Percentiles rank a stretch among this genome's conserved stretches.
These are phyloP conservation scores for Grosmannia penicillata DNA, from an alignment of 2,329 filamentous ascomycete genomes.

Conservation along the genomic window DNA sequence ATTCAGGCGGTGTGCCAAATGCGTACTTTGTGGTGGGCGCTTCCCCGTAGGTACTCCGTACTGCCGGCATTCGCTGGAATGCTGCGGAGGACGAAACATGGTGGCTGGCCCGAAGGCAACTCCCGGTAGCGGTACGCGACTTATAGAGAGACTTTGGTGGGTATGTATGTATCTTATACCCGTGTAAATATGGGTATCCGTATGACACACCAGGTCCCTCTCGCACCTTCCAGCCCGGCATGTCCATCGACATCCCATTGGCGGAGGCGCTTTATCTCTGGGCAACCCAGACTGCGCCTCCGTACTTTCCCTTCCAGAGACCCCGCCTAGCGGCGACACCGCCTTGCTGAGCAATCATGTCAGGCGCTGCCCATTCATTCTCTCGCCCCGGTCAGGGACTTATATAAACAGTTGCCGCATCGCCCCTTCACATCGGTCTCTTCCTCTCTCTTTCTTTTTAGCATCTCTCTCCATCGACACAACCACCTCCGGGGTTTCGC, in stretches of 20 bases:
- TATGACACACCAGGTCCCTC: constrained; percentile 7
- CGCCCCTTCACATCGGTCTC: not conserved
- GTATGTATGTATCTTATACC: too few species aligned
- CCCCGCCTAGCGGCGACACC: not conserved
- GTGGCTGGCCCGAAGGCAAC: too few species aligned
- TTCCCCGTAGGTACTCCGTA: too few species aligned
- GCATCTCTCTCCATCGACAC: constrained; percentile 8
- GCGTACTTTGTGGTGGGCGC: too few species aligned
- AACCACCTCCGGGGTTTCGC: too few species aligned
- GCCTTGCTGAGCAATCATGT: constrained; percentile 8
- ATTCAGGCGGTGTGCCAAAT: too few species aligned
- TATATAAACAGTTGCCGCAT: constrained; percentile 2
- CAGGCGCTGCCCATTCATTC: constrained; percentile 9
- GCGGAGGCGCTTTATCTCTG: constrained; percentile 1
- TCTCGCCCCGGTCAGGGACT: constrained; percentile 1
- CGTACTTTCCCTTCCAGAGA: constrained; percentile 1
- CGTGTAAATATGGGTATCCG: too few species aligned
- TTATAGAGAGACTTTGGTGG: too few species aligned
- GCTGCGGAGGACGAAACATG: too few species aligned
- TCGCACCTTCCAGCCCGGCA: constrained; percentile 7
- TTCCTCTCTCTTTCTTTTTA: constrained; percentile 11
- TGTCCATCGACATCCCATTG: constrained; percentile 4
- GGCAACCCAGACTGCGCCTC: constrained; percentile 6
- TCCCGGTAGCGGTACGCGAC: too few species aligned
- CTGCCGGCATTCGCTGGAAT: too few species aligned